A percentile compares a stretch with the other conserved stretches of the same genome.
These are phyloP conservation scores for Macrophomina tecta DNA, from an alignment of 2,329 filamentous ascomycete species.

Conservation along the genomic window DNA sequence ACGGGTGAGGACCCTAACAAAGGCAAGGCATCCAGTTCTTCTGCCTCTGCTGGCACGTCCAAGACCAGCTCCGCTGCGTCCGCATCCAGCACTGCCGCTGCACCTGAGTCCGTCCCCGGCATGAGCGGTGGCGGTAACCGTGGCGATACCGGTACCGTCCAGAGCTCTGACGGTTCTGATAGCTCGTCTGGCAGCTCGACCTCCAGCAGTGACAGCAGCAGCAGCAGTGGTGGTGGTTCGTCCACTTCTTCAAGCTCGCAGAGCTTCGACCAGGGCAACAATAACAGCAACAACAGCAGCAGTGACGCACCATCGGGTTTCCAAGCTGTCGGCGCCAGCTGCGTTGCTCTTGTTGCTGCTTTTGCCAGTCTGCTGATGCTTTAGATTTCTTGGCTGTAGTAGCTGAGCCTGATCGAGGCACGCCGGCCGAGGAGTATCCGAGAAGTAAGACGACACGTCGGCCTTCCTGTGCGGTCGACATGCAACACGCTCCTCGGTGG, in stretches of 20 bases:
- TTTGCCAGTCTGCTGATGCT: constrained; percentile 41
- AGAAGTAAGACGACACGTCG: neutral
- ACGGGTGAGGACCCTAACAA: constrained; percentile 65
- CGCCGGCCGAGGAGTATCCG: too few species aligned
- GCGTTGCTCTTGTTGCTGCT: constrained; percentile 42
- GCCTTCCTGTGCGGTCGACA: too few species aligned
- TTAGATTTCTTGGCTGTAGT: constrained; percentile 27
- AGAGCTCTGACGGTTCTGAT: constrained; percentile 26
- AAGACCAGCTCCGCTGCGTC: constrained; percentile 28
- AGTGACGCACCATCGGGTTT: constrained; percentile 33
- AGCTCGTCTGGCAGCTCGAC: constrained; percentile 25
- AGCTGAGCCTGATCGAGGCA: neutral
- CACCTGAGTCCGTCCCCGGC: constrained; percentile 61
- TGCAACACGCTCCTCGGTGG: too few species aligned
- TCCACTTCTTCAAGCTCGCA: constrained; percentile 30
- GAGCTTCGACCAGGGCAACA: constrained; percentile 31
- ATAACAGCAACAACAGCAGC: constrained; percentile 34
- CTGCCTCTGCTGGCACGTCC: constrained; percentile 36
- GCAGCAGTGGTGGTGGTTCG: constrained; percentile 35
- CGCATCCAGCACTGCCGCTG: constrained; percentile 16
- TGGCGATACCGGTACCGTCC: constrained; percentile 34
- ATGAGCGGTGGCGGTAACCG: constrained; percentile 59
- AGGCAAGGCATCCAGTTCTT: constrained; percentile 36
- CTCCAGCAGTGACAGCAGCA: constrained; percentile 29
- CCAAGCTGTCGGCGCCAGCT: constrained; percentile 39